These are phyloP conservation scores for Penicillium sp. DNA, from an alignment of 2,329 filamentous ascomycete genomes.

Conservation along the genomic window DNA sequence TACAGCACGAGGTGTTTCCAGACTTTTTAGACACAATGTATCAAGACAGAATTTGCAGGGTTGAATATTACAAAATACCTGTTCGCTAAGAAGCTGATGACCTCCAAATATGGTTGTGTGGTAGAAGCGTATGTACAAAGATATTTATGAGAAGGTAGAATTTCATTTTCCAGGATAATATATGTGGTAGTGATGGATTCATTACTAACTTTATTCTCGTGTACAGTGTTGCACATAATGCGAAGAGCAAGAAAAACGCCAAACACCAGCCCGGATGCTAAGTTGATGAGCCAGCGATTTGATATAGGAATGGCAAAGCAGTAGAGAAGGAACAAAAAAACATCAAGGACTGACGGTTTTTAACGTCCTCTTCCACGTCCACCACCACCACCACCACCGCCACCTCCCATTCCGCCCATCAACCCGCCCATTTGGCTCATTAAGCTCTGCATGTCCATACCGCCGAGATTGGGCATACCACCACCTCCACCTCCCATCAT, in stretches of 20 bases:
- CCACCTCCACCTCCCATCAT: conserved; percentile 75
- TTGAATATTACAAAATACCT: not conserved
- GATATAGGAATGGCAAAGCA: conserved; percentile 12
- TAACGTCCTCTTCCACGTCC: conserved; percentile 33
- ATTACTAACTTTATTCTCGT: conserved; percentile 9
- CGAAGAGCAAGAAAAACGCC: conserved; percentile 16
- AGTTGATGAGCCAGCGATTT: conserved; percentile 14
- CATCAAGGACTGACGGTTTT: conserved; percentile 16
- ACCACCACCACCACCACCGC: conserved; percentile 38
- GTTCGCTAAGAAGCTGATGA: not conserved
- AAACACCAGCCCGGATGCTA: conserved; percentile 24
- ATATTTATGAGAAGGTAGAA: not conserved
- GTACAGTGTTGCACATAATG: conserved; percentile 10
- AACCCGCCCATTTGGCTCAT: conserved; percentile 72
- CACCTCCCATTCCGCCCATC: conserved; percentile 49
- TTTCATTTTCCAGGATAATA: conserved; percentile 4
- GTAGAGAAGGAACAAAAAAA: conserved; percentile 5
- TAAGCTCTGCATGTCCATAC: conserved; percentile 68
- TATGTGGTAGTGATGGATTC: conserved; percentile 13
- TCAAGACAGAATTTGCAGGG: no score
- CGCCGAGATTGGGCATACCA: conserved; percentile 60
- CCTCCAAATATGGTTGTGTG: no score
- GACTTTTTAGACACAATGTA: no score
- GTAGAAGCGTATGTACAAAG: no score
- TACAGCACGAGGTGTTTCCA: no score